Percentiles rank a stretch among this genome's conserved stretches.
Evolutionary conservation across 208 protist species (phyloP).

Genomic region (Porcisia deanei): DNA sequence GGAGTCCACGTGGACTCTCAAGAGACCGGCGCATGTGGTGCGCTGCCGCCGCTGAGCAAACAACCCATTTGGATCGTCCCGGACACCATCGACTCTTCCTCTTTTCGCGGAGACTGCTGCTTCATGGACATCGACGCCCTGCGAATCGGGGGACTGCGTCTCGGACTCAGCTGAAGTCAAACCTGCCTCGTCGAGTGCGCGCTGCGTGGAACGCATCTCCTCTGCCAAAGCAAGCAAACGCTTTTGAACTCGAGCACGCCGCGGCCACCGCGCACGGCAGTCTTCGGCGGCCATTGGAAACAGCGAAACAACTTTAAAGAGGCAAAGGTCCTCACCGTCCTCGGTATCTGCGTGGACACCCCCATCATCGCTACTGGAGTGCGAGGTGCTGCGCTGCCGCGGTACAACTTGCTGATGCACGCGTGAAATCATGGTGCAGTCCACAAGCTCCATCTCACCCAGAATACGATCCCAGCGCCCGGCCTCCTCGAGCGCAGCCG

Average conservation of each 20-base stretch:
- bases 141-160: not conserved
- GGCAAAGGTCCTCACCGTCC: slow-evolving; percentile 14
- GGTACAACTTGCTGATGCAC: slow-evolving; percentile 19
- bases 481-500: slow-evolving; percentile 12
- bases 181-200: slow-evolving; percentile 21
- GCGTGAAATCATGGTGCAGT: slow-evolving; percentile 29
- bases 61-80: not conserved
- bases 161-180: slow-evolving; percentile 17
- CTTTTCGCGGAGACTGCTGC: not conserved
- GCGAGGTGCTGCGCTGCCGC: not conserved
- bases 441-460: slow-evolving; percentile 23
- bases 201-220: slow-evolving; percentile 29
- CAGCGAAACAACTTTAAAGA: slow-evolving; percentile 32
- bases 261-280: slow-evolving; percentile 19
- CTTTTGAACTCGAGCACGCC: slow-evolving; percentile 14
- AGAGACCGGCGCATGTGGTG: slow-evolving; percentile 51
- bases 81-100: not conserved
- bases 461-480: slow-evolving; percentile 26
- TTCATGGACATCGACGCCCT: not conserved
- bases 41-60: slow-evolving; percentile 1
- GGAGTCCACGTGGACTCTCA: slow-evolving; percentile 58
- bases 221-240: slow-evolving; percentile 20
- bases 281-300: slow-evolving; percentile 22
- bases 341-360: not conserved
- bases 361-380: not conserved